Conservation (phyloP, 2,329 filamentous ascomycete genomes). For the Fusarium sp. region DNA sequence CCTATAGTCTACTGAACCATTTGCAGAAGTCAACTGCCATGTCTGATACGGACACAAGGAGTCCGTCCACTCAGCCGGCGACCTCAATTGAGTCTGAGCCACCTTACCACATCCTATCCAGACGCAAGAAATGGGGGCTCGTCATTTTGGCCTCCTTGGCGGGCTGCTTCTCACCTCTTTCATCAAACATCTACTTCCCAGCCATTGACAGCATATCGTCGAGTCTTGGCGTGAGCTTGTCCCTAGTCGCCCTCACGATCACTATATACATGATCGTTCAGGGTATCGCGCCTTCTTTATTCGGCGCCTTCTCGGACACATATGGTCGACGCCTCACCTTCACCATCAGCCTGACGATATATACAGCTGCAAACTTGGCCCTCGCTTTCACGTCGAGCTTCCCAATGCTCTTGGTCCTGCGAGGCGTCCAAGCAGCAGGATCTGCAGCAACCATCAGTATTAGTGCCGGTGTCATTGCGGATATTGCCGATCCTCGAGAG, state of each 20-base stretch:
- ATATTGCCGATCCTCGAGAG: constrained; percentile 34
- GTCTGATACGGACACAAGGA: background rate
- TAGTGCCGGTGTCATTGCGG: constrained; percentile 38
- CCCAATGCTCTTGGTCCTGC: constrained; percentile 11
- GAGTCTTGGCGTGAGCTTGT: constrained; percentile 35
- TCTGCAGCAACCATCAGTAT: constrained; percentile 40
- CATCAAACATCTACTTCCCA: constrained; percentile 44
- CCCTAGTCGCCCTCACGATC: constrained; percentile 51
- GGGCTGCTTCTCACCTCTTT: constrained; percentile 37
- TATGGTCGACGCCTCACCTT: constrained; percentile 24
- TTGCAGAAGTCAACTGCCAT: background rate
- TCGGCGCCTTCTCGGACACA: constrained; percentile 55
- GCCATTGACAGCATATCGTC: constrained; percentile 38
- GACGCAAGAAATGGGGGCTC: constrained; percentile 26
- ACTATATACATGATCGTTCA: constrained; percentile 58
- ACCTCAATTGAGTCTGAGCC: background rate
- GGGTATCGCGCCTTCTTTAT: constrained; percentile 55
- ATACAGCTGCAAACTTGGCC: constrained; percentile 21
- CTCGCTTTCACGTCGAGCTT: constrained; percentile 21
- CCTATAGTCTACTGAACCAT: no score
- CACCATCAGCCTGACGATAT: constrained; percentile 10
- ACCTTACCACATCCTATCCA: constrained; percentile 11
- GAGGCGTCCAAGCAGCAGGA: constrained; percentile 37
- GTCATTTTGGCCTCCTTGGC: constrained; percentile 40
- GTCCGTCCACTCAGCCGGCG: background rate